These are phyloP conservation scores for Coemansia sp. DNA, from an alignment of 192 early-diverging fungal species.

Conservation along the genomic window DNA sequence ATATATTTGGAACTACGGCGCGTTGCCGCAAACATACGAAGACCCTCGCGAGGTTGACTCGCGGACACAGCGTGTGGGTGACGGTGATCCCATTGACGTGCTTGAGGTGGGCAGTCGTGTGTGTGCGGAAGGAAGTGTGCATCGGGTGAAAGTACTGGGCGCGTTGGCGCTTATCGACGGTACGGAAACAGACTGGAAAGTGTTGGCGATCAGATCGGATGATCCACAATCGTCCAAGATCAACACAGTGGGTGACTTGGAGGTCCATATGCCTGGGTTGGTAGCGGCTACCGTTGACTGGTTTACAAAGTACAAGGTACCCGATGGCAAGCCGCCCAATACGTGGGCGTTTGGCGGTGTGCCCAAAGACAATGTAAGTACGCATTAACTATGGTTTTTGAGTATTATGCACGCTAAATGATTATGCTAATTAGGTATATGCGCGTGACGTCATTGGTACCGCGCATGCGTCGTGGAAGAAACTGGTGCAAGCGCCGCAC, in stretches of 20 bases:
- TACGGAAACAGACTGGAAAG: constrained; percentile 99
- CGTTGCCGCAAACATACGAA: constrained; percentile 99
- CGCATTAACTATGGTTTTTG: background rate
- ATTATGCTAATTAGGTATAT: constrained; percentile 60
- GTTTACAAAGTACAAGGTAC: constrained; percentile 99
- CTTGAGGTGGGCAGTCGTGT: constrained; percentile 94
- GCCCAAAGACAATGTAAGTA: constrained; percentile 56
- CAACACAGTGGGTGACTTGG: constrained; percentile 96
- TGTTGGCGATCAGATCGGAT: constrained; percentile 94
- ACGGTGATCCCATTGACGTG: constrained; percentile 97
- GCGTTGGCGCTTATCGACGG: constrained; percentile 97
- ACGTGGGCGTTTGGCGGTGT: constrained; percentile 92
- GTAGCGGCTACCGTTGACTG: constrained; percentile 96
- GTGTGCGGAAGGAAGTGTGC: constrained; percentile 86
- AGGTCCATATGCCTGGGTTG: constrained; percentile 91
- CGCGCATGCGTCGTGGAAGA: constrained; percentile 90
- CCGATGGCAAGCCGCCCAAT: constrained; percentile 99
- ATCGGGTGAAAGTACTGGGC: constrained; percentile 97
- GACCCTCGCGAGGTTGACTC: constrained; percentile 82
- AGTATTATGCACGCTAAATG: background rate
- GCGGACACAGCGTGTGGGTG: constrained; percentile 91
- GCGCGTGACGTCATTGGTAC: constrained; percentile 76
- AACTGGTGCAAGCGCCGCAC: constrained; percentile 59
- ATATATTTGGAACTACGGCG: constrained; percentile 99
- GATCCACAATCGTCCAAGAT: constrained; percentile 94